Evolutionary conservation across 139 green algal species (phyloP), one percentile per base, ranked within the genome.

Genomic region (Tetraselmis striata): DNA sequence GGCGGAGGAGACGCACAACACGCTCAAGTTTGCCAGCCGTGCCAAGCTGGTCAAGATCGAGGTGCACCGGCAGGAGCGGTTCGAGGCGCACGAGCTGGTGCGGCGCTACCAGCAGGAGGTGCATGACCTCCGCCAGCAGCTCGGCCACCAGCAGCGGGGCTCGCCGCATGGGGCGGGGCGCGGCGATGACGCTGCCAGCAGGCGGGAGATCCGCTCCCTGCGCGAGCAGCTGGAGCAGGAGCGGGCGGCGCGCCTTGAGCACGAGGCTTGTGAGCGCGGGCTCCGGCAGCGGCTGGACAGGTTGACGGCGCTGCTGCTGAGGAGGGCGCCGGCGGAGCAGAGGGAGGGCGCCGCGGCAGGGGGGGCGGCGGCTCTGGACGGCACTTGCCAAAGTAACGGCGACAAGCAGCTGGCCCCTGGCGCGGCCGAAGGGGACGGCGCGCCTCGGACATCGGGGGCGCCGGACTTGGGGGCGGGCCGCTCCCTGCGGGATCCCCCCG

Each of bases 1-100:
- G 87, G 83, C 89, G 2, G 94, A 98, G 81, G 96, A 99, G 88
- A 98, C 96, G 0, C 89, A 96, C 85, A 99, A 99, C 92, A 99
- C 96, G n/a, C 93, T 99, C 83, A 98, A 98, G 82, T 99, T 98
- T 89, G 96, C 96, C n/a, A 87, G 88, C 28, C 85, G 96, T 0
- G 95, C 95, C 59, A 98, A 98, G 88, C 91, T 93, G 80, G 88
- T 97, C n/a, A 84, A 92, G 59, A 83, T 93, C 75, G 31, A 32
- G n/a, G 80, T 80, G 11, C 77, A 86, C 58, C 80, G 85, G 2
- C 95, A 96, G 77, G 91, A 96, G 87, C 88, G 92, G 30, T 80
- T 95, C 84, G 95, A 98, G 81, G 90, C 96, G 74, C 88, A 85
- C 18, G 89, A 89, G 2, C 85, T 98, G 27, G 92, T 98, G 45